Conservation (phyloP, 768 basidiomycete species). For the Cyclocybe cylindracea region DNA sequence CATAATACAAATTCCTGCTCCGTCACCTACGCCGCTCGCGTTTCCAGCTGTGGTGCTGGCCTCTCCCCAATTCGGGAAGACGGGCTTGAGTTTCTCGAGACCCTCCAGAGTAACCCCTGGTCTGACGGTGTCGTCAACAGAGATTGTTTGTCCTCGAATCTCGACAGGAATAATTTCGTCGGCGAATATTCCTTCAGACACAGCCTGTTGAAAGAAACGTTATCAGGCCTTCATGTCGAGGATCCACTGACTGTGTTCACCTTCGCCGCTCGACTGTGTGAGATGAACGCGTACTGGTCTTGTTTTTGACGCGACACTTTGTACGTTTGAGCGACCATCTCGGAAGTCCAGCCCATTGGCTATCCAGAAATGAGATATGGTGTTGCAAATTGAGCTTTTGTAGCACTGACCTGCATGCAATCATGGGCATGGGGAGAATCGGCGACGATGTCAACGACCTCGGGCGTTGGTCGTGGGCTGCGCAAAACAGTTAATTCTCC, state of each 20-base stretch:
- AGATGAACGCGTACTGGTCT: slow-evolving; percentile 88
- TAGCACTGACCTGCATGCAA: slow-evolving; percentile 62
- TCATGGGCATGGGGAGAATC: slow-evolving; percentile 67
- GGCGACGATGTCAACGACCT: slow-evolving; percentile 59
- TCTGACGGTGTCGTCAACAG: slow-evolving; percentile 86
- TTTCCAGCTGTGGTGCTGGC: slow-evolving; percentile 80
- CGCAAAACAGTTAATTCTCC: not conserved
- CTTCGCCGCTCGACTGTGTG: slow-evolving; percentile 77
- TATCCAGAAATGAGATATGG: slow-evolving; percentile 23
- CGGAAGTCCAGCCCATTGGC: slow-evolving; percentile 97
- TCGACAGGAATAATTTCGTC: slow-evolving; percentile 90
- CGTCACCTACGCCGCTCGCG: slow-evolving; percentile 89
- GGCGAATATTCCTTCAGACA: slow-evolving; percentile 70
- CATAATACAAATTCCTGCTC: slow-evolving; percentile 82
- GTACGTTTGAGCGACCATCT: slow-evolving; percentile 83
- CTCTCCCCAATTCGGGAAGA: slow-evolving; percentile 79
- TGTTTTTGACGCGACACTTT: slow-evolving; percentile 79
- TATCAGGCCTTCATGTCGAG: not conserved
- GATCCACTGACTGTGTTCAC: slow-evolving; percentile 29
- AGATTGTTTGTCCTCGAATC: slow-evolving; percentile 64
- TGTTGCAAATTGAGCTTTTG: not conserved
- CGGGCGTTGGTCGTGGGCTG: slow-evolving; percentile 77
- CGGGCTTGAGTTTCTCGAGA: slow-evolving; percentile 79
- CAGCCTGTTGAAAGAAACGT: slow-evolving; percentile 43
- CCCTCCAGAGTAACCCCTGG: slow-evolving; percentile 79